Percentiles rank a stretch among this genome's conserved stretches.
Evolutionary conservation across 2,329 filamentous ascomycete species (phyloP).

Genomic region (Talaromyces sp.): DNA sequence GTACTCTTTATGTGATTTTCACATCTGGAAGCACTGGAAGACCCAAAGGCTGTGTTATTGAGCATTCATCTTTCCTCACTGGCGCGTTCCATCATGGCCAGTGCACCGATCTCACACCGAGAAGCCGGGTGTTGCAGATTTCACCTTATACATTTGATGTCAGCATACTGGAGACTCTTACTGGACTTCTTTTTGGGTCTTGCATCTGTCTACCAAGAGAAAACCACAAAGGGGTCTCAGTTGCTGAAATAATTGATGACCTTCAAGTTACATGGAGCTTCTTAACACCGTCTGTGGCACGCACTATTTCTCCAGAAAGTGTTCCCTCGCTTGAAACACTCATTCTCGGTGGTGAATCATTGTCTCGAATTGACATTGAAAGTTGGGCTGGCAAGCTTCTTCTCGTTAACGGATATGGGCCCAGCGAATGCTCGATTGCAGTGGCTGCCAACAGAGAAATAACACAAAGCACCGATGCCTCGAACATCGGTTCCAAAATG

Average conservation of each 20-base stretch:
- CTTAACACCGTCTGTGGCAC: background rate
- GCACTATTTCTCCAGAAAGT: background rate
- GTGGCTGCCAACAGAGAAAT: background rate
- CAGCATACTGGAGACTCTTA: constrained; percentile 50
- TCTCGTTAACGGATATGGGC: constrained; percentile 1
- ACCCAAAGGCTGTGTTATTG: constrained; percentile 55
- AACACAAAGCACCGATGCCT: constrained; percentile 19
- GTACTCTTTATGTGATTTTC: constrained; percentile 56
- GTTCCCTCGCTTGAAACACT: constrained; percentile 1
- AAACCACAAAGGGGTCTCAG: background rate
- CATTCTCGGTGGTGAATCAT: constrained; percentile 2
- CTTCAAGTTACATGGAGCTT: constrained; percentile 39
- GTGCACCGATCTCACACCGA: constrained; percentile 36
- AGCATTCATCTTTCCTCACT: constrained; percentile 54
- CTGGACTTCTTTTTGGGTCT: constrained; percentile 50
- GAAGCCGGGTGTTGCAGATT: constrained; percentile 55
- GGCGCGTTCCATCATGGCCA: constrained; percentile 44
- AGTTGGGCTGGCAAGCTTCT: background rate
- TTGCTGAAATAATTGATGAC: background rate
- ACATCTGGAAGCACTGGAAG: constrained; percentile 49
- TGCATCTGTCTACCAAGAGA: constrained; percentile 52
- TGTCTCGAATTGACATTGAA: background rate
- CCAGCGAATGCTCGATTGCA: background rate
- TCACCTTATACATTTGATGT: constrained; percentile 52
- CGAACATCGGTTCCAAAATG: constrained; percentile 28